Evolutionary conservation across 2,329 filamentous ascomycete genomes (phyloP).

Genomic region (Paraphoma chrysanthemicola): DNA sequence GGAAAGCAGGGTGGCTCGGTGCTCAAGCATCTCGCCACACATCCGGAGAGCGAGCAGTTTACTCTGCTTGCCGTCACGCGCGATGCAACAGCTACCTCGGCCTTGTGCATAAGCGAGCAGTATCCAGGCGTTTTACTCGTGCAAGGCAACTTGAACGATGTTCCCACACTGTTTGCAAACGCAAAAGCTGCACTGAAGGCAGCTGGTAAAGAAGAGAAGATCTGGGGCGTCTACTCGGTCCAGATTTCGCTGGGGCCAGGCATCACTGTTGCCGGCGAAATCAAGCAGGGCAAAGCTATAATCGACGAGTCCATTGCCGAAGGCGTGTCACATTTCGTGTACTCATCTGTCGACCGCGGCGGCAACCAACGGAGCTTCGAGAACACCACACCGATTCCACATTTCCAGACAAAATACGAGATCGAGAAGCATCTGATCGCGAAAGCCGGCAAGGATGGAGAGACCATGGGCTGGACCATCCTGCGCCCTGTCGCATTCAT

Average conservation of each 20-base stretch:
- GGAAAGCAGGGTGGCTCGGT: conserved; percentile 57
- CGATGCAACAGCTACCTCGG: conserved; percentile 58
- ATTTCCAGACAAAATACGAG: conserved; percentile 67
- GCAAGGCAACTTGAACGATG: conserved; percentile 64
- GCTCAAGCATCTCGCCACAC: conserved; percentile 50
- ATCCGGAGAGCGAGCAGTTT: conserved; percentile 46
- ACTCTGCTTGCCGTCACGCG: conserved; percentile 68
- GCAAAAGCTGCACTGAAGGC: conserved; percentile 48
- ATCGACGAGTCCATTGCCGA: conserved; percentile 64
- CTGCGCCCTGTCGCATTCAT: conserved; percentile 69
- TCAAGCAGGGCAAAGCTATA: conserved; percentile 64
- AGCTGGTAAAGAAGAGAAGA: conserved; percentile 40
- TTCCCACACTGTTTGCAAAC: conserved; percentile 57
- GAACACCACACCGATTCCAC: conserved; percentile 58
- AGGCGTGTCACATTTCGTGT: conserved; percentile 67
- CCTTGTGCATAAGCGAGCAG: conserved; percentile 56
- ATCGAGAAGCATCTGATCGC: conserved; percentile 69
- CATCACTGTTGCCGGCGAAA: conserved; percentile 53
- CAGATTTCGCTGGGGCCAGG: conserved; percentile 58
- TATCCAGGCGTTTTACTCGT: conserved; percentile 62
- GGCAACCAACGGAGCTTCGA: conserved; percentile 61
- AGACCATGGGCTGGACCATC: conserved; percentile 66
- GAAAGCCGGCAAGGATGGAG: conserved; percentile 48
- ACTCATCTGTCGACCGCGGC: conserved; percentile 69
- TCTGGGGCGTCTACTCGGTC: conserved; percentile 70